Base-by-base conservation (phyloP, 495 filamentous ascomycete genomes). In the Hypoxylon trugodes region DNA sequence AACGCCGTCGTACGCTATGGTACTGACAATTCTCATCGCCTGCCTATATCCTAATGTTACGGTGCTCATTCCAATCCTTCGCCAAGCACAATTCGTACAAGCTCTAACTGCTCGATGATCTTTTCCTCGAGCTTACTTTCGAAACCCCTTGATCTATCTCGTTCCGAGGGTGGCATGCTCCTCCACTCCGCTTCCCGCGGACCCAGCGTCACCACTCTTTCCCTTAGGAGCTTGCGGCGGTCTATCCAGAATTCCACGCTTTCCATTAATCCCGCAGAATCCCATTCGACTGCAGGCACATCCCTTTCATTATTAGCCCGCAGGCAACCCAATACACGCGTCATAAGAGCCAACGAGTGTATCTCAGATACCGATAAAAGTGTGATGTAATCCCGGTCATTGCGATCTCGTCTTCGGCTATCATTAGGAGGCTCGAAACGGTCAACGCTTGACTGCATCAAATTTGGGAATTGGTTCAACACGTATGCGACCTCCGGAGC, bases 401-500 rank as follows among this genome's bases (percentile, higher is more conserved):
- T 59, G 13, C 62, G 58, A 4, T 76, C 61, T 16, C 76, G 73
- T 12, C 79, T 82, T 7, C 81, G 78, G 25, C 81, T 79, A 4
- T 76, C 65, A 3, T 76, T 73, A 4, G 84, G 79, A 0, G 77
- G 73, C 53, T 84, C 79, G 62, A 96, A 86, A 4, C 87, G 81
- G 32, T 85, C 82, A 3, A 84, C 77, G 9, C 86, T 85, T 3
- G 88, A 82, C 16, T 69, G 69, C 7, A 97, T 83, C 32, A 96
- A 86, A 32, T 84, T 82, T 19, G 89, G 87, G 68, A 95, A 96
- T 67, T 90, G 87, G 66, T 92, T 93, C 13, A 98, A 84, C 73
- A 97, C 96, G 41, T 86, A 85, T 1, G 89, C 84, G 18, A 97
- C 86, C 65, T 98, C 96, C 0, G 87, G 86, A 1, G 92, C 92